A percentile compares a stretch with the other conserved stretches of the same genome.
Conservation (phyloP, 352 stramenopile species). For the Peronospora belbahrii region DNA sequence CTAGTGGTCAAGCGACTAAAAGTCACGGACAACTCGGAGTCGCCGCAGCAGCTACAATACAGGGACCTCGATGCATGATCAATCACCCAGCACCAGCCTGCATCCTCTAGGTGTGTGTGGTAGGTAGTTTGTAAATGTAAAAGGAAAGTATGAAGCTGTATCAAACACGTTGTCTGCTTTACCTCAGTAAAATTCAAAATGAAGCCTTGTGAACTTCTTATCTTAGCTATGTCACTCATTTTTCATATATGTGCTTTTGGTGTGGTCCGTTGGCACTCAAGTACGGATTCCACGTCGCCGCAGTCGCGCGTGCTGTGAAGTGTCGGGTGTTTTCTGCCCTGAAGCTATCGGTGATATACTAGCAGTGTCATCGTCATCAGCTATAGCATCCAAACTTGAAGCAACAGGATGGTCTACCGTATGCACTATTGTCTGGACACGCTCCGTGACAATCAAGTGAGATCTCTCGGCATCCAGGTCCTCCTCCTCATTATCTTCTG, state of each 20-base stretch:
- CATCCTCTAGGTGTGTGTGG: constrained; percentile 7
- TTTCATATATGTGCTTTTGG: constrained; percentile 3
- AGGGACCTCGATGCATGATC: constrained; percentile 21
- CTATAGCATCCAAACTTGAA: constrained; percentile 5
- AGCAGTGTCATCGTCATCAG: not conserved
- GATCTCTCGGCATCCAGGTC: not conserved
- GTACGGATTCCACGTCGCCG: constrained; percentile 6
- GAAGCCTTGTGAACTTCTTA: not conserved
- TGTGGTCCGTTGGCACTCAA: constrained; percentile 4
- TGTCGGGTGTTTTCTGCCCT: constrained; percentile 12
- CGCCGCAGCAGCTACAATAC: constrained; percentile 6
- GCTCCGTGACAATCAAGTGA: constrained; percentile 1
- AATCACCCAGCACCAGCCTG: constrained; percentile 6
- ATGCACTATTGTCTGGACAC: constrained; percentile 1
- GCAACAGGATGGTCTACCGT: constrained; percentile 4
- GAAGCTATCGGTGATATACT: not conserved
- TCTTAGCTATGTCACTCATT: constrained; percentile 17
- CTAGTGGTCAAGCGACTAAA: constrained; percentile 65
- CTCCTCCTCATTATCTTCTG: constrained; percentile 7
- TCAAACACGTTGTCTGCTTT: too few species aligned
- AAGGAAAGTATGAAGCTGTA: constrained; percentile 10
- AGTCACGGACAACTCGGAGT: constrained; percentile 3
- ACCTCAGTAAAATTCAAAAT: constrained; percentile 7
- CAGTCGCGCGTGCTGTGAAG: constrained; percentile 11
- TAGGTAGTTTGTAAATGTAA: constrained; percentile 21